Evolutionary conservation across 768 basidiomycete genomes (phyloP).

Genomic region (Amanita phalloides): DNA sequence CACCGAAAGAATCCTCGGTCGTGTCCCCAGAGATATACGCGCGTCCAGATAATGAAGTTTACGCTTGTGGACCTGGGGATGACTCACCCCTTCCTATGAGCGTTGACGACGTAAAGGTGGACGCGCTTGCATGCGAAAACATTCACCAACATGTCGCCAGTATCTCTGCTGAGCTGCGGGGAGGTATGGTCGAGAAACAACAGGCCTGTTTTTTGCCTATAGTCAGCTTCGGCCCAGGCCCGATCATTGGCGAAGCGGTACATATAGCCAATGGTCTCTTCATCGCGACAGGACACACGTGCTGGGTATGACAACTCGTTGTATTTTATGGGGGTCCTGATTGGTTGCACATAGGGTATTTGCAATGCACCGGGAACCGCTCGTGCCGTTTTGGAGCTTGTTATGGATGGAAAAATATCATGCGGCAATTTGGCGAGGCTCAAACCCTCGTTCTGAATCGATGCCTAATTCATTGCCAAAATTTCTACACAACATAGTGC

Average conservation of each 20-base stretch:
- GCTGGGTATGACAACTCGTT: conserved; percentile 42
- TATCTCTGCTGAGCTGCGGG: conserved; percentile 46
- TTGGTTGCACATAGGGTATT: conserved; percentile 39
- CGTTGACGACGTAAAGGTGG: conserved; percentile 64
- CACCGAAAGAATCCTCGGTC: conserved; percentile 10
- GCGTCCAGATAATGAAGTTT: conserved; percentile 58
- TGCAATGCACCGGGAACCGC: conserved; percentile 83
- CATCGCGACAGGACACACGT: conserved; percentile 71
- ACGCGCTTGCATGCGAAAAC: conserved; percentile 41
- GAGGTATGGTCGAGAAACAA: conserved; percentile 37
- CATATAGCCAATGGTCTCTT: conserved; percentile 50
- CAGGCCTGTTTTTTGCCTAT: conserved; percentile 75
- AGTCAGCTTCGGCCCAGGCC: conserved; percentile 46
- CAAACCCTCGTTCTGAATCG: conserved; percentile 23
- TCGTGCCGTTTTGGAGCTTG: conserved; percentile 54
- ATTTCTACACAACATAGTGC: conserved; percentile 1
- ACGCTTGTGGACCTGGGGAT: conserved; percentile 76
- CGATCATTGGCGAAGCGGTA: conserved; percentile 58
- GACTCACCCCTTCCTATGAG: conserved; percentile 53
- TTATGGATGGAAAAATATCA: conserved; percentile 41
- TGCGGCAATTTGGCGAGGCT: conserved; percentile 38
- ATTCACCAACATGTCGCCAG: conserved; percentile 46
- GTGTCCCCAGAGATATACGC: conserved; percentile 64
- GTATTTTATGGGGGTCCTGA: not conserved
- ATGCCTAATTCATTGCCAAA: not conserved